Conservation (phyloP, 805 yeast genomes). For the Zygotorulaspora sp. region DNA sequence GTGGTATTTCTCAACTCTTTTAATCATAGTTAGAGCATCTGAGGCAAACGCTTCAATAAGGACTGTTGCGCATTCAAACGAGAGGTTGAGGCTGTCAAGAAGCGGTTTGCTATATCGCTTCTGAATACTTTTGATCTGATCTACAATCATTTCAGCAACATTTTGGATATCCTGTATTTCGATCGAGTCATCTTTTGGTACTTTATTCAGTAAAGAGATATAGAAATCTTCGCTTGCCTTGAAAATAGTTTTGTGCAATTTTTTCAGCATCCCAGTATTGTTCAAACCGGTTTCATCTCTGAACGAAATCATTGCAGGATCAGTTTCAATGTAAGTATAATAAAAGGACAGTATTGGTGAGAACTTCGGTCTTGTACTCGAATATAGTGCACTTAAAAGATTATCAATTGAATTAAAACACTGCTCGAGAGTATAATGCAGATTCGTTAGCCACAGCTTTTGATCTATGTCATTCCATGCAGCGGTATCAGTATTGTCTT, state of each 20-base stretch:
- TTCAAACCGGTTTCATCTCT: slow-evolving; percentile 17
- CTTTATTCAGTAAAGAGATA: slow-evolving; percentile 38
- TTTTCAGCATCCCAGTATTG: slow-evolving; percentile 38
- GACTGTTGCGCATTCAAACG: slow-evolving; percentile 45
- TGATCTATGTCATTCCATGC: slow-evolving; percentile 46
- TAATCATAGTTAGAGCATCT: slow-evolving; percentile 49
- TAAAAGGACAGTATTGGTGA: slow-evolving; percentile 48
- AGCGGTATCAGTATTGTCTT: slow-evolving; percentile 24
- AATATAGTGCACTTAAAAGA: slow-evolving; percentile 40
- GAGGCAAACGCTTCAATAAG: slow-evolving; percentile 50
- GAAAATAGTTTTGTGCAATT: slow-evolving; percentile 36
- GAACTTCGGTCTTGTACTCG: slow-evolving; percentile 51
- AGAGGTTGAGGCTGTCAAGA: slow-evolving; percentile 52
- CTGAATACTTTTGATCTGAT: slow-evolving; percentile 48
- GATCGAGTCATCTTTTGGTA: slow-evolving; percentile 59
- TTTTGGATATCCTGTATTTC: slow-evolving; percentile 52
- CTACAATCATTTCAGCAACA: slow-evolving; percentile 50
- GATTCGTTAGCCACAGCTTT: slow-evolving; percentile 45
- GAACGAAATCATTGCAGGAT: slow-evolving; percentile 37
- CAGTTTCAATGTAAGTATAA: slow-evolving; percentile 48
- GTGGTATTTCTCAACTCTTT: slow-evolving; percentile 44
- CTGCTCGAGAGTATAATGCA: slow-evolving; percentile 44
- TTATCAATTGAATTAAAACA: slow-evolving; percentile 44
- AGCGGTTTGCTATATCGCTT: slow-evolving; percentile 57
- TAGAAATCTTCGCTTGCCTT: slow-evolving; percentile 44